A percentile compares a stretch with the other conserved stretches of the same genome.
Evolutionary conservation across 1,284 basidiomycete species (phyloP).

Genomic region (Trichosporon sp.): DNA sequence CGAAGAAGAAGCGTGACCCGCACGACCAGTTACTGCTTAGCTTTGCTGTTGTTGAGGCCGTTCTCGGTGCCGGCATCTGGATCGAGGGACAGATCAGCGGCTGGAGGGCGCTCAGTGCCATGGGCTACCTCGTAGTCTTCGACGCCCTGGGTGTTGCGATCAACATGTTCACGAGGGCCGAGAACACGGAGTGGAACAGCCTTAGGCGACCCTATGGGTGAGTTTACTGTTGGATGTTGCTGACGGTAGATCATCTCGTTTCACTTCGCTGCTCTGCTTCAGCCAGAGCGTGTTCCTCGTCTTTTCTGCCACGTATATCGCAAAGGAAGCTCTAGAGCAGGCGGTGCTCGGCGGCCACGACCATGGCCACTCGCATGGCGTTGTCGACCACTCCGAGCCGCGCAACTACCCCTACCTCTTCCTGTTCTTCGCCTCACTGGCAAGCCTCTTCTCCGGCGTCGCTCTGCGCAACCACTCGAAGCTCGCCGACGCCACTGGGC

Average conservation of each 20-base stretch:
- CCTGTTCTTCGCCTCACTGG: constrained; percentile 60
- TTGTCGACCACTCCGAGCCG: constrained; percentile 21
- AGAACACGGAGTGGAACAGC: constrained; percentile 45
- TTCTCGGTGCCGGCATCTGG: constrained; percentile 70
- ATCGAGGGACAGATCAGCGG: constrained; percentile 87
- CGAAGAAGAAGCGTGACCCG: constrained; percentile 48
- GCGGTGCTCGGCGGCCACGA: constrained; percentile 28
- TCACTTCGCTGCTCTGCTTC: constrained; percentile 79
- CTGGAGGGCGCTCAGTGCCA: constrained; percentile 82
- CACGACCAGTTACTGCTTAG: constrained; percentile 54
- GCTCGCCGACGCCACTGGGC: constrained; percentile 61
- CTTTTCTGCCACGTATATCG: constrained; percentile 87
- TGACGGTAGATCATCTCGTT: constrained; percentile 65
- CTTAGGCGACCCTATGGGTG: constrained; percentile 69
- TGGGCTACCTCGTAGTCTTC: constrained; percentile 96
- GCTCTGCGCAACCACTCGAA: constrained; percentile 68
- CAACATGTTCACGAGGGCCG: constrained; percentile 61
- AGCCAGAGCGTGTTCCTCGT: constrained; percentile 85
- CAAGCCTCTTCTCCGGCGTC: constrained; percentile 59
- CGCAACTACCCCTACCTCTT: constrained; percentile 64
- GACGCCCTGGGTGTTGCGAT: constrained; percentile 78
- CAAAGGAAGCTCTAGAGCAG: constrained; percentile 89
- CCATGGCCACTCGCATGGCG: constrained; percentile 31
- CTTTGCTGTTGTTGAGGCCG: constrained; percentile 58
- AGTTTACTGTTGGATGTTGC: constrained; percentile 42